These are phyloP conservation scores for Cinnamomum chago DNA, from an alignment of 164 flowering plant species.

Conservation along the genomic window DNA sequence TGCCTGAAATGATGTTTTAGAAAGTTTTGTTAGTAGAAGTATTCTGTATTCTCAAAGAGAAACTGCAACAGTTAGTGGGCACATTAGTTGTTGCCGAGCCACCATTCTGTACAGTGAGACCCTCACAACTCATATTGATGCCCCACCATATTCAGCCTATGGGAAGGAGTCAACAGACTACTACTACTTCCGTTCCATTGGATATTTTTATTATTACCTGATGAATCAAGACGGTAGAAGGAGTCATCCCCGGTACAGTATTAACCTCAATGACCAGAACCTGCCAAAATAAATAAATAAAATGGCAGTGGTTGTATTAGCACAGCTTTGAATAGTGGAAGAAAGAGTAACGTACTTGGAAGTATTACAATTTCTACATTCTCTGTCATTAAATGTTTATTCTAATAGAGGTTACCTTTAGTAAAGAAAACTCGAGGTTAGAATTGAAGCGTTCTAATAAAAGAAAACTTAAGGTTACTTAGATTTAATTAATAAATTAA, in stretches of 20 bases:
- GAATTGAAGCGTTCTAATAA: too few species aligned
- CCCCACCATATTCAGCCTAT: neutral
- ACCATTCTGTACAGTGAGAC: neutral
- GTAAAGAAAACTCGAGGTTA: too few species aligned
- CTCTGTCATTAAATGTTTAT: too few species aligned
- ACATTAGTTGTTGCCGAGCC: neutral
- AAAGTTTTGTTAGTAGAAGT: neutral
- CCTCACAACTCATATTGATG: neutral
- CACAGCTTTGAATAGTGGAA: neutral
- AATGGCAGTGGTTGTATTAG: neutral
- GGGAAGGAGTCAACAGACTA: neutral
- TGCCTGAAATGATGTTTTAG: constrained; percentile 44
- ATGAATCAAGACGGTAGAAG: constrained; percentile 90
- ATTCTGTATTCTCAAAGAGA: neutral
- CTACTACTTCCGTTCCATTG: neutral
- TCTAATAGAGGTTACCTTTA: too few species aligned
- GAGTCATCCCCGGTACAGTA: constrained; percentile 97
- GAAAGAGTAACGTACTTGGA: too few species aligned
- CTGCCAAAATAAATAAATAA: constrained; percentile 25
- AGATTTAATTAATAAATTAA: too few species aligned
- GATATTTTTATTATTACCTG: constrained; percentile 47
- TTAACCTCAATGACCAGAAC: constrained; percentile 83
- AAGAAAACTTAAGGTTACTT: too few species aligned
- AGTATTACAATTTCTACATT: too few species aligned
- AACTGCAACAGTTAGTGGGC: neutral